These are phyloP conservation scores for Boletus reticuloceps DNA, from an alignment of 768 basidiomycete species.

Conservation along the genomic window DNA sequence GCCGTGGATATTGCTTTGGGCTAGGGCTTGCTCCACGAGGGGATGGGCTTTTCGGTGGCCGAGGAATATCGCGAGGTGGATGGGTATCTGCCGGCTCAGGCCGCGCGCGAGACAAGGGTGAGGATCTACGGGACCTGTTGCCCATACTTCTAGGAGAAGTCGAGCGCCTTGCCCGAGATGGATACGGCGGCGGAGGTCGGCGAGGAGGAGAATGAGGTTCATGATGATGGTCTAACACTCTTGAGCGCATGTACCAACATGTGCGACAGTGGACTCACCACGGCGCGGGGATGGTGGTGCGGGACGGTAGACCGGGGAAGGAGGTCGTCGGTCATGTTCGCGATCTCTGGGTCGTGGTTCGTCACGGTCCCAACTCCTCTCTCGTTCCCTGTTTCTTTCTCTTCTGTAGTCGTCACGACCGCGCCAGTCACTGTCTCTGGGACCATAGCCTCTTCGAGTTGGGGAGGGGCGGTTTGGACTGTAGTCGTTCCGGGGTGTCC, in stretches of 20 bases:
- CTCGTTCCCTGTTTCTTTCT: constrained; percentile 20
- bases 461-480: constrained; percentile 11
- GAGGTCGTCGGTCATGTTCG: constrained; percentile 19
- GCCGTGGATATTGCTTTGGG: constrained; percentile 6
- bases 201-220: constrained; percentile 12
- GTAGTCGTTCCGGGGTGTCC: constrained; percentile 17
- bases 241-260: background rate
- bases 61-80: constrained; percentile 11
- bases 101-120: constrained; percentile 12
- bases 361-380: constrained; percentile 23
- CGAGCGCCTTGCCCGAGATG: constrained; percentile 23
- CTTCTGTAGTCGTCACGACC: constrained; percentile 23
- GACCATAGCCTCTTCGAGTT: constrained; percentile 14
- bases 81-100: constrained; percentile 10
- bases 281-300: constrained; percentile 24
- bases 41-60: constrained; percentile 11
- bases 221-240: constrained; percentile 12
- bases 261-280: constrained; percentile 14
- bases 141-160: constrained; percentile 19
- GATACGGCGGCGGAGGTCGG: constrained; percentile 11
- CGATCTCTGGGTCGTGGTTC: constrained; percentile 18
- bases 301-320: constrained; percentile 19
- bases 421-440: constrained; percentile 17
- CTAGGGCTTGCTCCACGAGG: constrained; percentile 14
- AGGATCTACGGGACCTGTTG: constrained; percentile 23